Conservation (phyloP, 2,329 filamentous ascomycete species). For the Stachybotrys elegans region DNA sequence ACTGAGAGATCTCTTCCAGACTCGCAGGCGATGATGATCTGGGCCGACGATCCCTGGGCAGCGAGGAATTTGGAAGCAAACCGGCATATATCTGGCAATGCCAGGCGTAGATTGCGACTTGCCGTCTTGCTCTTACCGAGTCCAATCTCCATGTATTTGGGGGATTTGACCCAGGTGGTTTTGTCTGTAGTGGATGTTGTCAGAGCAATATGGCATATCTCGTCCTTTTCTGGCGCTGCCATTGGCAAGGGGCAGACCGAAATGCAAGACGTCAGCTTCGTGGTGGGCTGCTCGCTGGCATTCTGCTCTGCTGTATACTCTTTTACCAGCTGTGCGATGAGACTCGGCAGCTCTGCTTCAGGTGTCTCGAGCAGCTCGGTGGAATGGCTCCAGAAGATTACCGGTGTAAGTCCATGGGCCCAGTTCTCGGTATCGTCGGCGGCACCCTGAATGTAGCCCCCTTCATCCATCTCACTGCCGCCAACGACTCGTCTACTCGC, state of each 20-base stretch:
- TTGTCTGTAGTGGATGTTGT: slow-evolving; percentile 35
- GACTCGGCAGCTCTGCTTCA: slow-evolving; percentile 57
- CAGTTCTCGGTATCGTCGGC: slow-evolving; percentile 94
- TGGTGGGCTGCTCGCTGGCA: slow-evolving; percentile 1
- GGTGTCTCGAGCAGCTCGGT: slow-evolving; percentile 53
- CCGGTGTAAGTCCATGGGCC: slow-evolving; percentile 73
- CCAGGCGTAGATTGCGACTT: slow-evolving; percentile 73
- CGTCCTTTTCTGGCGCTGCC: slow-evolving; percentile 10
- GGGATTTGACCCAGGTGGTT: slow-evolving; percentile 32
- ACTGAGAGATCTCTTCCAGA: slow-evolving; percentile 77
- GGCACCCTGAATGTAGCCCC: slow-evolving; percentile 82
- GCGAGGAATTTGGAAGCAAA: slow-evolving; percentile 44
- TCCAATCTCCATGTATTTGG: slow-evolving; percentile 49
- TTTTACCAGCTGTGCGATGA: slow-evolving; percentile 42
- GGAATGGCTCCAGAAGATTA: slow-evolving; percentile 72
- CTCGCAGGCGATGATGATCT: slow-evolving; percentile 62
- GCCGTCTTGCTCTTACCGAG: slow-evolving; percentile 71
- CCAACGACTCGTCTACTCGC: slow-evolving; percentile 66
- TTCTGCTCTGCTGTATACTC: slow-evolving; percentile 13
- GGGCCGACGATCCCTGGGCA: slow-evolving; percentile 4
- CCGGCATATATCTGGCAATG: slow-evolving; percentile 57
- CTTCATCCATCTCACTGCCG: slow-evolving; percentile 57
- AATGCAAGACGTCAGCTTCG: slow-evolving; percentile 28
- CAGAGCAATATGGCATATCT: slow-evolving; percentile 42
- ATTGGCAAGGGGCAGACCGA: slow-evolving; percentile 31